Evolutionary conservation across 148 eudicot species (phyloP).

Genomic region (Rhododendron ovatum): DNA sequence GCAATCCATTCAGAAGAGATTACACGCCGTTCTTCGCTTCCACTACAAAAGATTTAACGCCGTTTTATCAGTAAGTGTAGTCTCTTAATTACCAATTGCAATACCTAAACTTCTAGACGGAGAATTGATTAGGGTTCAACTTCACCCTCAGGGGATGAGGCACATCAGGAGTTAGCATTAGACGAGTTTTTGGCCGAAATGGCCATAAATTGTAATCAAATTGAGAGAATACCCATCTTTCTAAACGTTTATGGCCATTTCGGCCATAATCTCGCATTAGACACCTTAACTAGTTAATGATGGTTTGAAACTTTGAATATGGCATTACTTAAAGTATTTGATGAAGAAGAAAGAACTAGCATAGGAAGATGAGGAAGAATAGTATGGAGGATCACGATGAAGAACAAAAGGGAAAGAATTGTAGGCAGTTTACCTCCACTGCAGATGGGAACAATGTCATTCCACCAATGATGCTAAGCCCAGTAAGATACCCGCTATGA

Average conservation of each 20-base stretch:
- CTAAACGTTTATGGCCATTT: too few species aligned
- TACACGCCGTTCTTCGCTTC: neutral
- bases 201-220: too few species aligned
- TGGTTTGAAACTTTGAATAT: neutral
- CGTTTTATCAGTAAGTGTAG: neutral
- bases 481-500: conserved; percentile 76
- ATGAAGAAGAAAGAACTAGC: neutral
- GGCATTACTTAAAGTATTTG: neutral
- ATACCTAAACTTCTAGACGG: neutral
- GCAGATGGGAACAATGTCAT: conserved; percentile 88
- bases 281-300: neutral
- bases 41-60: neutral
- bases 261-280: too few species aligned
- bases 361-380: neutral
- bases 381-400: neutral
- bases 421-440: conserved; percentile 29
- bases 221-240: too few species aligned
- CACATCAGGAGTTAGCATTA: neutral
- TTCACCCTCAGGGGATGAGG: neutral
- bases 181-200: too few species aligned
- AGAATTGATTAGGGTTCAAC: neutral
- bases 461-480: conserved; percentile 94
- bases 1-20: neutral
- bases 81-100: neutral
- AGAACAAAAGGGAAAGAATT: neutral